Evolutionary conservation across 345 rosid genomes (phyloP).

Genomic region (Ceriops decandra): DNA sequence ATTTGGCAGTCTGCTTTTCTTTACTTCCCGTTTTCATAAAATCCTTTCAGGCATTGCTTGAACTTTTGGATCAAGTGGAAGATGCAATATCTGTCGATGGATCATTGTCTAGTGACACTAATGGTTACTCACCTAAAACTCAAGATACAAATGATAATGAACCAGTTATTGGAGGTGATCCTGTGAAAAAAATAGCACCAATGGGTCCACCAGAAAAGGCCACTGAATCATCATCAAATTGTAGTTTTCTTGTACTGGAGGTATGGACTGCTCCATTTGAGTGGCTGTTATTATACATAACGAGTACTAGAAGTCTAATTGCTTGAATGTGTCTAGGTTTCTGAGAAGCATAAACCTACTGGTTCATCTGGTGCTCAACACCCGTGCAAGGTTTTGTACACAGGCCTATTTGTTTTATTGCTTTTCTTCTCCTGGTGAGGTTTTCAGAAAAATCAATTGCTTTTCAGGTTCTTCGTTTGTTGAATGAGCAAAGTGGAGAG

Average conservation of each 20-base stretch:
- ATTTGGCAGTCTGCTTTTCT: slow-evolving; percentile 8
- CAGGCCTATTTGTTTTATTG: slow-evolving; percentile 11
- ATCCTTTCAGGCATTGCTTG: slow-evolving; percentile 66
- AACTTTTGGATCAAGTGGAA: slow-evolving; percentile 89
- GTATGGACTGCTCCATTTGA: slow-evolving; percentile 25
- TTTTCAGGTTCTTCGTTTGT: slow-evolving; percentile 82
- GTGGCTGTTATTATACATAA: not conserved
- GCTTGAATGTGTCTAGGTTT: slow-evolving; percentile 44
- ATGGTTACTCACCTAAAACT: slow-evolving; percentile 36
- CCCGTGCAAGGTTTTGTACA: slow-evolving; percentile 60
- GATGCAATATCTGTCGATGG: slow-evolving; percentile 79
- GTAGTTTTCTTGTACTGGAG: slow-evolving; percentile 84
- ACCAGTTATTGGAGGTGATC: slow-evolving; percentile 13
- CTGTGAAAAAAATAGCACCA: slow-evolving; percentile 24
- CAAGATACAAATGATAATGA: slow-evolving; percentile 30
- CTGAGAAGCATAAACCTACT: slow-evolving; percentile 51
- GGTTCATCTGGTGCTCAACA: slow-evolving; percentile 36
- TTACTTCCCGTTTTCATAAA: not conserved
- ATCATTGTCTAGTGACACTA: slow-evolving; percentile 32
- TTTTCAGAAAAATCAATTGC: slow-evolving; percentile 18
- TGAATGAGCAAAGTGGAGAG: slow-evolving; percentile 83
- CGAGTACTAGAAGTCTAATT: slow-evolving; percentile 13
- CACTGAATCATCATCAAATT: slow-evolving; percentile 27
- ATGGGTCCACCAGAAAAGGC: slow-evolving; percentile 21
- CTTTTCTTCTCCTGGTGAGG: slow-evolving; percentile 2